Conservation (phyloP, 176 grass and related monocot genomes). For the Oryza glaberrima region DNA sequence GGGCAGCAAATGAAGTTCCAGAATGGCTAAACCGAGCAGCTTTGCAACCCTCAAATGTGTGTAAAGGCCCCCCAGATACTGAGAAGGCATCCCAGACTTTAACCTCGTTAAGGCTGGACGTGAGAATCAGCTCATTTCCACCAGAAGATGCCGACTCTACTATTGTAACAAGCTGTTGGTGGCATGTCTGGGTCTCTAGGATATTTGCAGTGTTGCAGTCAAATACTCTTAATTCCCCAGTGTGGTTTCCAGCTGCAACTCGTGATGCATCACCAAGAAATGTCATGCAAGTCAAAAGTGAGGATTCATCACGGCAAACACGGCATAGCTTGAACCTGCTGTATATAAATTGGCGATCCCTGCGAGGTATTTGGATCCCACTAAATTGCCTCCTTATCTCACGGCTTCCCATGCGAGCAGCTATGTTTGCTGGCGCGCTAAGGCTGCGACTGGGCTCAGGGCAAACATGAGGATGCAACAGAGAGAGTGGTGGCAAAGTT, state of each 20-base stretch:
- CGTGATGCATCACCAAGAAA: constrained; percentile 82
- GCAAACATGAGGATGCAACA: constrained; percentile 91
- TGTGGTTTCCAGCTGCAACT: constrained; percentile 77
- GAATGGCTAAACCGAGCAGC: constrained; percentile 85
- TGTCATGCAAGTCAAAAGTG: constrained; percentile 88
- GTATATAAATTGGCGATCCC: constrained; percentile 95
- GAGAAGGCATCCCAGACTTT: constrained; percentile 83
- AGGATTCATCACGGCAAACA: constrained; percentile 78
- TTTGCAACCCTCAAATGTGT: constrained; percentile 91
- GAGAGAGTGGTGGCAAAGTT: constrained; percentile 90
- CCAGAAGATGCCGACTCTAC: constrained; percentile 64
- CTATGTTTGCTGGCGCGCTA: constrained; percentile 80
- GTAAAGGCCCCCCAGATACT: constrained; percentile 63
- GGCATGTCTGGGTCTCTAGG: constrained; percentile 69
- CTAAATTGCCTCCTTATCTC: constrained; percentile 88
- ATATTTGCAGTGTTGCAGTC: constrained; percentile 83
- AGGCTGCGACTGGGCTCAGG: constrained; percentile 84
- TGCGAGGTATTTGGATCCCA: constrained; percentile 70
- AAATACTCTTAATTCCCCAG: constrained; percentile 89
- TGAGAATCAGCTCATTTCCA: constrained; percentile 76
- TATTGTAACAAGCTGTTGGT: constrained; percentile 70
- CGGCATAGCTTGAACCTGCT: constrained; percentile 93
- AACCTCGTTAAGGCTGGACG: constrained; percentile 72
- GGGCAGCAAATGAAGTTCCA: constrained; percentile 68
- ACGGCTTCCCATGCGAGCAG: constrained; percentile 70